A percentile compares a stretch with the other conserved stretches of the same genome.
These are phyloP conservation scores for Nepenthes gracilis DNA, from an alignment of 148 eudicot genomes.

Conservation along the genomic window DNA sequence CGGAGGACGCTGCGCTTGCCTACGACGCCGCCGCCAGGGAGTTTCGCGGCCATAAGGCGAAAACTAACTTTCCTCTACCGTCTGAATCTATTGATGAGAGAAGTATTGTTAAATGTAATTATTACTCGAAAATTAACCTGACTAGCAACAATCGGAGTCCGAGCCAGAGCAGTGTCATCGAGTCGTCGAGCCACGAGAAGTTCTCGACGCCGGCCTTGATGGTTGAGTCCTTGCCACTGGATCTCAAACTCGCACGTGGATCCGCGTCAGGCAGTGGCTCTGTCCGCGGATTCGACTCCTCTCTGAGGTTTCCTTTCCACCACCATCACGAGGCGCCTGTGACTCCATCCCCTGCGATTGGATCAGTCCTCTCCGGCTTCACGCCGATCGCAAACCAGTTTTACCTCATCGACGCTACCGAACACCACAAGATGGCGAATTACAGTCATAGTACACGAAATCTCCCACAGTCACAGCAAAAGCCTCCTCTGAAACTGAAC, in stretches of 20 bases:
- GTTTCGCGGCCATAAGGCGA: constrained; percentile 24
- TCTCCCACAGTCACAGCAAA: not conserved
- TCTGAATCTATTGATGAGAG: not conserved
- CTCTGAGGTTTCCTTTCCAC: not conserved
- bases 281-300: not conserved
- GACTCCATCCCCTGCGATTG: not conserved
- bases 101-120: not conserved
- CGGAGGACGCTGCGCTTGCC: constrained; percentile 28
- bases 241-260: constrained; percentile 6
- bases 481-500: not conserved
- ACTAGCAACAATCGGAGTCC: constrained; percentile 11
- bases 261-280: not conserved
- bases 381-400: constrained; percentile 3
- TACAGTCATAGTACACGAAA: not conserved
- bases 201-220: not conserved
- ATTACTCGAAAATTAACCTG: not conserved
- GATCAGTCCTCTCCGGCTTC: not conserved
- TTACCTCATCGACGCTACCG: constrained; percentile 9
- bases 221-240: constrained; percentile 11
- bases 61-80: constrained; percentile 21
- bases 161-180: constrained; percentile 27
- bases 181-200: constrained; percentile 14
- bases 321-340: not conserved
- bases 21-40: constrained; percentile 26
- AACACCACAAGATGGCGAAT: constrained; percentile 4